Base-by-base conservation (phyloP, 2,329 filamentous ascomycete genomes). In the Fusarium chaquense region DNA sequence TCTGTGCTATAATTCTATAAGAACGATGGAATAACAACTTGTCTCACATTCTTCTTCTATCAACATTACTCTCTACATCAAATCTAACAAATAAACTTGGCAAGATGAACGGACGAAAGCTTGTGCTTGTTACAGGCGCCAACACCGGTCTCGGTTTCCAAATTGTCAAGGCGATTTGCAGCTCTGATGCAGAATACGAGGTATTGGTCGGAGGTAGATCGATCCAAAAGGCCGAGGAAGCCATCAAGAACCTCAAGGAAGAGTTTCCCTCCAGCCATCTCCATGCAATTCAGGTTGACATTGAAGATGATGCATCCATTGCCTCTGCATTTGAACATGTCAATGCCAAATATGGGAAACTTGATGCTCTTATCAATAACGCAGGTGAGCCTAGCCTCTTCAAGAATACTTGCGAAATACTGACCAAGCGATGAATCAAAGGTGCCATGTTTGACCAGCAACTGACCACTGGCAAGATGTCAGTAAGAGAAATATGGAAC, bases 61-160 rank as follows among this genome's bases (percentile, higher is more conserved):
- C 4, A 26, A 26, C 24, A 26, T 26, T 4, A 26, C 20, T 26
- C 1, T 26, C 24, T 26, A 26, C 24, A 26, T 26, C 24, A 10
- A 12, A 30, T 30, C 11, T 10, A 10, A 30, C 7, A 30, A 30
- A 30, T 4, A 11, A 30, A 7, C 28, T 30, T 52, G 6, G 3
- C 26, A 33, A 28, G 4, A 57, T 57, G 54, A 24, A 40, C 18
- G 16, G 26, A 52, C 20, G 18, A 18, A 57, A 41, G 16, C 33
- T 57, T 12, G 35, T 57, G 3, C 35, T 57, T 41, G 45, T 52
- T 6, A 57, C 45, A 6, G 54, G 54, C 15, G 54, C 54, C 20
- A 57, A 57, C 54, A 51, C 33, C 2, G 54, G 54, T 26, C 45
- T 57, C 6, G 45, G 54, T 0, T 41, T 41, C 16, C 9, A 57